Evolutionary conservation across 495 filamentous ascomycete genomes (phyloP), one percentile per base, ranked within the genome.

Genomic region (Xylaria sp.): DNA sequence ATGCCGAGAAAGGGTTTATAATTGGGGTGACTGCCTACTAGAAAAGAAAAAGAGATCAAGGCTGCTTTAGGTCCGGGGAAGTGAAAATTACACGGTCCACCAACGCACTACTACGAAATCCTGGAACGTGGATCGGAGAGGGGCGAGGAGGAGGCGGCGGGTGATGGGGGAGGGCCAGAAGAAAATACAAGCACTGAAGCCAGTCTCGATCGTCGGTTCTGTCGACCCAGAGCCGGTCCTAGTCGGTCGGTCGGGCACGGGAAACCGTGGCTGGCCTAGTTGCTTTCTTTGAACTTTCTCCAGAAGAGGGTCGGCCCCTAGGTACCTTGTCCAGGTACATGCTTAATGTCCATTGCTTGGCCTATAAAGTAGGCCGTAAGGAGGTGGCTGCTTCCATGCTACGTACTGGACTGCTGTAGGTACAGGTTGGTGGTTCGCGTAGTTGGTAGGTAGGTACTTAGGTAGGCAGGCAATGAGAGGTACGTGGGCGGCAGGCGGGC

Each of bases 11-110:
- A 43, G 14, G 37, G 37, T 29, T 14, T 37, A 59, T 46, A 31
- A 33, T 19, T 41, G 37, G 24, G 66, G 53, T 15, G 26, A 31
- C 4, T 26, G 31, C 17, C 46, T 59, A 37, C 40, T 68, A 19
- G 40, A 48, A 35, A 55, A 48, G 40, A 41, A 63, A 59, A 59
- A 37, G 17, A 21, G 15, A 37, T 21, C 17, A 24, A 53, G 50
- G 24, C 50, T 26, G 14, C 50, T 53, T n/a, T 57, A 15, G 55
- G 24, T 57, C 68, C 68, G 68, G 68, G 37, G 43, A 57, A 63
- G 68, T 26, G 43, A 57, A 63, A 48, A 61, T 61, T 24, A 67
- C 50, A 44, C 68, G 59, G 59, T 33, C 59, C 59, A 70, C 59
- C 50, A 55, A 55, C 15, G 21, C 26, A 65, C 62, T 24, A 65